Conservation (phyloP, 805 yeast species). For the Suhomyces sp. region DNA sequence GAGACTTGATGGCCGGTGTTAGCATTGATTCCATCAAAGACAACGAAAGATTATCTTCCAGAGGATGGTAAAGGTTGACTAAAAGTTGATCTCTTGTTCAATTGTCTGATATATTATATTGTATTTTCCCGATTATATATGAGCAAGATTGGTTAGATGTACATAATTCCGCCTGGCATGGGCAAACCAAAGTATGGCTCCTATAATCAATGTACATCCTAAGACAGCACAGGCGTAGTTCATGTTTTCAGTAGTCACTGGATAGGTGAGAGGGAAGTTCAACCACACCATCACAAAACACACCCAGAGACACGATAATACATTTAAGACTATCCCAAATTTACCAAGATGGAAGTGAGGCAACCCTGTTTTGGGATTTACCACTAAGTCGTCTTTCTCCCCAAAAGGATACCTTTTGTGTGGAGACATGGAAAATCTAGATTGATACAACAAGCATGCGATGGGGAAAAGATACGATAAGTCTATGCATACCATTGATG, state of each 20-base stretch:
- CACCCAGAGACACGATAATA: slow-evolving; percentile 32
- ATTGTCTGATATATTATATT: neutral
- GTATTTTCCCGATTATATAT: slow-evolving; percentile 1
- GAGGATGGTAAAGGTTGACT: slow-evolving; percentile 46
- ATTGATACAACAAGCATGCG: slow-evolving; percentile 31
- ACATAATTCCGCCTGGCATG: slow-evolving; percentile 13
- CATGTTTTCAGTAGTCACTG: slow-evolving; percentile 26
- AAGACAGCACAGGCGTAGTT: slow-evolving; percentile 27
- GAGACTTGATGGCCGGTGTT: slow-evolving; percentile 74
- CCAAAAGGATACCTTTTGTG: neutral
- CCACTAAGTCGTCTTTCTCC: neutral
- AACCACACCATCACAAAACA: slow-evolving; percentile 37
- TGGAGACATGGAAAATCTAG: slow-evolving; percentile 37
- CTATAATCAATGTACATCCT: slow-evolving; percentile 17
- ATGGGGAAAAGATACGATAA: slow-evolving; percentile 38
- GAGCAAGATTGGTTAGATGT: slow-evolving; percentile 1
- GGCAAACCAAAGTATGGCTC: slow-evolving; percentile 17
- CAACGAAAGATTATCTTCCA: slow-evolving; percentile 46
- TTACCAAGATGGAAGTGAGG: slow-evolving; percentile 36
- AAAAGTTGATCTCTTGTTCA: no score
- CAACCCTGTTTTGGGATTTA: neutral
- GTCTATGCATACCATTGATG: slow-evolving; percentile 39
- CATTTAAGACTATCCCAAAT: slow-evolving; percentile 31
- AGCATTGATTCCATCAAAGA: slow-evolving; percentile 51
- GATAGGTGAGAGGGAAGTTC: slow-evolving; percentile 34